Evolutionary conservation across 2,329 filamentous ascomycete species (phyloP).

Genomic region (Penicillium sp.): DNA sequence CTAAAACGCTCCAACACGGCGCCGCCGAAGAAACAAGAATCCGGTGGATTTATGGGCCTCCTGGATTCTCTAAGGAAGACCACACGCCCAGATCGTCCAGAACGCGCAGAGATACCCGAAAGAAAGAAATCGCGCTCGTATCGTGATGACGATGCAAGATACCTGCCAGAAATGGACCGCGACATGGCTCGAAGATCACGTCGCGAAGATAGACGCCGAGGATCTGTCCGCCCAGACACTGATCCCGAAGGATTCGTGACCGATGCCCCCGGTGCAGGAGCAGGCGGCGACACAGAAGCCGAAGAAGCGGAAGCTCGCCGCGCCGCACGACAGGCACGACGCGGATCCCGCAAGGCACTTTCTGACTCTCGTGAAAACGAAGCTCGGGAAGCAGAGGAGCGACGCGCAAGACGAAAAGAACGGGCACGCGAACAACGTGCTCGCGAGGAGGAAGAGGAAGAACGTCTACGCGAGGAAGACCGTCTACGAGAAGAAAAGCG

Average conservation of each 20-base stretch:
- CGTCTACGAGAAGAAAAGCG: slow-evolving; percentile 31
- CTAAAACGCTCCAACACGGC: slow-evolving; percentile 62
- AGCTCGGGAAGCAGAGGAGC: slow-evolving; percentile 39
- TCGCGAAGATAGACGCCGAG: slow-evolving; percentile 38
- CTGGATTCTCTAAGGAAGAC: slow-evolving; percentile 52
- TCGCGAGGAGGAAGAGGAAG: slow-evolving; percentile 47
- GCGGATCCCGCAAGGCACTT: slow-evolving; percentile 38
- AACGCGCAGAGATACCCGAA: slow-evolving; percentile 32
- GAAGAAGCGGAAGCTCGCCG: slow-evolving; percentile 61
- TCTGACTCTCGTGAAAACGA: slow-evolving; percentile 37
- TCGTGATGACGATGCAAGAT: slow-evolving; percentile 36
- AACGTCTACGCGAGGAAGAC: slow-evolving; percentile 21
- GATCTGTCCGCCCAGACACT: slow-evolving; percentile 47
- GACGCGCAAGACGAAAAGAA: slow-evolving; percentile 32
- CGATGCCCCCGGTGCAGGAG: slow-evolving; percentile 41
- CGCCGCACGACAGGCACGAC: slow-evolving; percentile 60
- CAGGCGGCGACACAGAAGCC: slow-evolving; percentile 38
- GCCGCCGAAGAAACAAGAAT: slow-evolving; percentile 58
- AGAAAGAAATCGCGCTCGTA: slow-evolving; percentile 38
- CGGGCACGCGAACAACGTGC: slow-evolving; percentile 35
- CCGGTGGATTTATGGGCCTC: slow-evolving; percentile 58
- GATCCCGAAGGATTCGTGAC: slow-evolving; percentile 49
- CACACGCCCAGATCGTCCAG: slow-evolving; percentile 14
- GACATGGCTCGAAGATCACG: slow-evolving; percentile 35
- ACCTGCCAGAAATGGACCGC: slow-evolving; percentile 37